Evolutionary conservation across 75 land plant genomes (phyloP).

Genomic region (Picea glauca): DNA sequence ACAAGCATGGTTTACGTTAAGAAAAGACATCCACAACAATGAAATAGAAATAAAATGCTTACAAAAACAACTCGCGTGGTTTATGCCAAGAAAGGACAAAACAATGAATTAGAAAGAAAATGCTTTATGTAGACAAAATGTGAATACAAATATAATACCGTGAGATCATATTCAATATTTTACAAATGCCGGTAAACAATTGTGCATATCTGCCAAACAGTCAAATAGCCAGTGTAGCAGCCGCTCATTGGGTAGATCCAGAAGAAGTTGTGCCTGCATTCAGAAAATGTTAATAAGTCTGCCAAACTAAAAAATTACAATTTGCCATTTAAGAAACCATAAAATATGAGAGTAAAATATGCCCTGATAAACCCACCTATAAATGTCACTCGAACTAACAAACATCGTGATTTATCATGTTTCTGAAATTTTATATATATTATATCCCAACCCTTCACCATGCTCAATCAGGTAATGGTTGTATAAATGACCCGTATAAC

Average conservation of each 20-base stretch:
- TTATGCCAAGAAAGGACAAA: neutral
- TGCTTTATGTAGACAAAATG: neutral
- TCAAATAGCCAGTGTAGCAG: slow-evolving; percentile 72
- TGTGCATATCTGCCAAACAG: slow-evolving; percentile 58
- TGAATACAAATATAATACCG: neutral
- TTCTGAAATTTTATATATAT: neutral
- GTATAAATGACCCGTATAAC: neutral
- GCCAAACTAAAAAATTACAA: neutral
- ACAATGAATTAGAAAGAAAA: neutral
- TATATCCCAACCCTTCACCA: neutral
- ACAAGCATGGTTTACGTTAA: neutral
- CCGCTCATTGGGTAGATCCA: slow-evolving; percentile 68
- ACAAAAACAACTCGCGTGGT: neutral
- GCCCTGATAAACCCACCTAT: neutral
- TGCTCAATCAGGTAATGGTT: neutral
- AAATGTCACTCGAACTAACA: neutral
- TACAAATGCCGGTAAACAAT: slow-evolving; percentile 55
- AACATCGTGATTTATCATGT: neutral
- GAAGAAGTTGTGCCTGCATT: slow-evolving; percentile 55
- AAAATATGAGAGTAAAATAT: neutral
- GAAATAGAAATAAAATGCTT: neutral
- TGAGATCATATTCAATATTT: slow-evolving; percentile 32
- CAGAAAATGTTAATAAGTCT: neutral
- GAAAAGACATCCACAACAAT: neutral
- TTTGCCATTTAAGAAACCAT: neutral